These are phyloP conservation scores for Fusarium chlamydosporum DNA, from an alignment of 2,329 filamentous ascomycete species.

Conservation along the genomic window DNA sequence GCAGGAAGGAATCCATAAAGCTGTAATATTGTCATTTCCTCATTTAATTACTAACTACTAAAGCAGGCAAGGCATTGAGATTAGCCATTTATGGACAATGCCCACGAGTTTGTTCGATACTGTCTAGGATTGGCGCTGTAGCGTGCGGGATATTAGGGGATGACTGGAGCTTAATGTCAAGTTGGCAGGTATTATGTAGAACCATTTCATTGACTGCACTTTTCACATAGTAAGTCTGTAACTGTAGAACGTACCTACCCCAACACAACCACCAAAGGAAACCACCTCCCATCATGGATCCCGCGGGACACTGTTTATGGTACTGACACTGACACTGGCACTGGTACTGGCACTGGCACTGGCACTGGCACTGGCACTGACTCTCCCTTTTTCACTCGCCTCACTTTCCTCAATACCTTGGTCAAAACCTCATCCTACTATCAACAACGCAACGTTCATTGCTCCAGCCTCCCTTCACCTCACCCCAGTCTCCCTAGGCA, in stretches of 20 bases:
- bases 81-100: conserved; percentile 28
- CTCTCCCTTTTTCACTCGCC: conserved; percentile 12
- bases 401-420: conserved; percentile 13
- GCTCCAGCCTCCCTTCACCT: conserved; percentile 16
- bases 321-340: not conserved
- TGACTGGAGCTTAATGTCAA: conserved; percentile 39
- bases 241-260: conserved; percentile 10
- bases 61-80: not conserved
- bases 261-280: not conserved
- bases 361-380: not conserved
- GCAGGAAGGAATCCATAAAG: not conserved
- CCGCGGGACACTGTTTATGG: not conserved
- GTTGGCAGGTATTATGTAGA: conserved; percentile 26
- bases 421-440: conserved; percentile 10
- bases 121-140: conserved; percentile 23
- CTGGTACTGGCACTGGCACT: too few relatives aligned
- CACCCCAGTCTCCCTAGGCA: conserved; percentile 36
- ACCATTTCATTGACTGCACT: conserved; percentile 26
- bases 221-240: conserved; percentile 14
- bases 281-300: conserved; percentile 4
- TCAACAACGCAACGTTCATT: conserved; percentile 12
- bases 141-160: conserved; percentile 29
- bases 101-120: conserved; percentile 10
- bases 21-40: conserved; percentile 5
- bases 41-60: not conserved